Base-by-base conservation (phyloP, 176 grass and related monocot species). In the Pharus latifolius region DNA sequence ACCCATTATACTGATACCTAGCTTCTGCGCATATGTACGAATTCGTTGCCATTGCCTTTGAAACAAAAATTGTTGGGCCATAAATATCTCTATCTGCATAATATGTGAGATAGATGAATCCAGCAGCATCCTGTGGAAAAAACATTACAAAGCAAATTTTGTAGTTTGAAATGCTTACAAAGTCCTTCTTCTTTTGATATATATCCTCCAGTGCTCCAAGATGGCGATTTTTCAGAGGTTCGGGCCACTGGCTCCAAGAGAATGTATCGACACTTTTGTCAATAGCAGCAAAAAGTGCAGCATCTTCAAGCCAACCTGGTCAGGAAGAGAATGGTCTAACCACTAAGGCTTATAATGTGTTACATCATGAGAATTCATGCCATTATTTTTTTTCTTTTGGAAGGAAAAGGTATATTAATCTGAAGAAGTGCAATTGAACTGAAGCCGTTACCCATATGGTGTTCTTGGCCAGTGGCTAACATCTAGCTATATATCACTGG, bases 231-330 rank as follows among this genome's bases (percentile, higher is more conserved):
- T 97, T 97, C 60, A 97, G 71, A 63, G 89, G 94, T 67, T 97
- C 86, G 70, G 94, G 94, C 94, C 94, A 97, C 65, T 85, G 78
- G 27, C 83, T 81, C 94, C 89, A 97, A 44, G 94, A 90, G 19
- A 88, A 70, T 73, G 74, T 63, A 53, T 82, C 49, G 18, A 81
- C 65, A 31, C 58, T 88, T 56, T 76, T 71, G 77, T 97, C 94
- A 83, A 97, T 97, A 67, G 94, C 94, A 75, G 94, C 89, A 60
- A 97, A 97, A 52, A 97, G 78, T 83, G 94, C 94, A 77, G 89
- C 94, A 92, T 97, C 94, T 83, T 97, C 89, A 83, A 97, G 89
- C 94, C 94, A 97, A 49, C 61, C 94, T 97, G 58, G 34, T 27
- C 52, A 62, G 27, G 32, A 71, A 82, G 65, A 52, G 30, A 67